Evolutionary conservation across 495 filamentous ascomycete genomes (phyloP), one percentile per base, ranked within the genome.

Genomic region (Filosporella fistucella): DNA sequence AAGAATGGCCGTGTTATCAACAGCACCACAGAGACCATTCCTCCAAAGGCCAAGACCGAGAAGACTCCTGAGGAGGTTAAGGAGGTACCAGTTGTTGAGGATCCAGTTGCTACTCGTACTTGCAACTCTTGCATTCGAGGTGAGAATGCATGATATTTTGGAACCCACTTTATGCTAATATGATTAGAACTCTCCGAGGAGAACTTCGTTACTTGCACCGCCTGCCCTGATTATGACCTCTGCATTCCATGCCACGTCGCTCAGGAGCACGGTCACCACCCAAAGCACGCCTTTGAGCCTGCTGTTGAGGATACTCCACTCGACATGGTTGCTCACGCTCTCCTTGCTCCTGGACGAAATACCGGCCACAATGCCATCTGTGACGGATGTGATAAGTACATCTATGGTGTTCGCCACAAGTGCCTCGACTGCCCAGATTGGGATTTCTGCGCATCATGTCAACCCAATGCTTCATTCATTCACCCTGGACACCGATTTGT

Each of bases 371-470:
- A 82, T 42, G 93, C 93, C 32, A 82, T 94, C 54, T 99, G 93
- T 61, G 93, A 99, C 68, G 88, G 89, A 33, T 99, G 93, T 65
- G 88, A 99, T 49, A 84, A 85, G 75, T 78, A 76, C 57, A 94
- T 98, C 57, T 75, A 77, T 59, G 93, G 93, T 56, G 79, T 95
- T 34, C 91, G 93, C 56, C 86, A 97, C 78, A 99, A 99, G 76
- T 99, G 93, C 69, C 74, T 96, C 54, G 83, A 85, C 57, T 99
- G 93, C 73, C 93, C 94, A 24, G 93, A 99, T 61, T 99, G 87
- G 88, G 93, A 99, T 56, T 96, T 86, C 70, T 99, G 93, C 71
- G 75, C 76, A n/a, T 68, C 73, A 4, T 99, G 93, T 67, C 65
- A 86, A 42, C 65, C 72, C 49, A 78, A 70, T 56, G 82, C 88